These are phyloP conservation scores for Closterium sp. DNA, from an alignment of 139 green algal genomes.

Conservation along the genomic window DNA sequence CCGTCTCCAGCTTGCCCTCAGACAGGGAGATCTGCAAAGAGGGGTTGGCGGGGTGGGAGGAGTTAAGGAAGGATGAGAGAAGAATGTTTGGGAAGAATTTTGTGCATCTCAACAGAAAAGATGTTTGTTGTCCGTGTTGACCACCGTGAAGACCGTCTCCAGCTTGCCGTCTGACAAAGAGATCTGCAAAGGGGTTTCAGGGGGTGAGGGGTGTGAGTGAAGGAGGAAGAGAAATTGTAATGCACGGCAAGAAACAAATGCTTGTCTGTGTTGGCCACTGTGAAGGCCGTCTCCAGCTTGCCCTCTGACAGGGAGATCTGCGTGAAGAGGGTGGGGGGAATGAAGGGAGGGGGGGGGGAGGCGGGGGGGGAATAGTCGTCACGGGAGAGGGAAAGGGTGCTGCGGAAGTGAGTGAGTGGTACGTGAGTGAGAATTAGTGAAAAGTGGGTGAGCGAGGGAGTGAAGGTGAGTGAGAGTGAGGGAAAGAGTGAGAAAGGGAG, in stretches of 20 bases:
- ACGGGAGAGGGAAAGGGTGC: neutral
- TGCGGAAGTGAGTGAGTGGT: neutral
- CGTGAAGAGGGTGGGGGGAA: neutral
- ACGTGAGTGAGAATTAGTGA: too few relatives aligned
- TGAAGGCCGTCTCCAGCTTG: constrained; percentile 70
- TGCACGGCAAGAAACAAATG: too few relatives aligned
- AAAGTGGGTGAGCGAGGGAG: neutral
- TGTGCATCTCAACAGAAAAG: too few relatives aligned
- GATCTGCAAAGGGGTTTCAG: neutral
- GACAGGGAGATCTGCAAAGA: constrained; percentile 65
- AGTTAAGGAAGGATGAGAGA: neutral
- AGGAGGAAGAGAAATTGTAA: too few relatives aligned
- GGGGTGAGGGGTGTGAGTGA: neutral
- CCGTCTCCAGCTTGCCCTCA: constrained; percentile 72
- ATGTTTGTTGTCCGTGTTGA: constrained; percentile 87
- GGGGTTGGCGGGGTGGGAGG: neutral
- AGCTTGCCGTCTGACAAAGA: constrained; percentile 80
- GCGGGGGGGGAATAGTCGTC: neutral
- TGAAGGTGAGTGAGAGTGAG: neutral
- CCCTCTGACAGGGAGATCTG: constrained; percentile 73
- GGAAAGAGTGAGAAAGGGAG: too few relatives aligned
- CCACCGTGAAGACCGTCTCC: constrained; percentile 71
- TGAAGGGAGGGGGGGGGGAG: neutral
- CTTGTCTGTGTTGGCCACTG: constrained; percentile 84
- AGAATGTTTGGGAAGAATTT: too few relatives aligned